phyloP scores from a whole-genome alignment of 2,329 filamentous ascomycete species.

The Ceratocystis huliohia region DNA sequence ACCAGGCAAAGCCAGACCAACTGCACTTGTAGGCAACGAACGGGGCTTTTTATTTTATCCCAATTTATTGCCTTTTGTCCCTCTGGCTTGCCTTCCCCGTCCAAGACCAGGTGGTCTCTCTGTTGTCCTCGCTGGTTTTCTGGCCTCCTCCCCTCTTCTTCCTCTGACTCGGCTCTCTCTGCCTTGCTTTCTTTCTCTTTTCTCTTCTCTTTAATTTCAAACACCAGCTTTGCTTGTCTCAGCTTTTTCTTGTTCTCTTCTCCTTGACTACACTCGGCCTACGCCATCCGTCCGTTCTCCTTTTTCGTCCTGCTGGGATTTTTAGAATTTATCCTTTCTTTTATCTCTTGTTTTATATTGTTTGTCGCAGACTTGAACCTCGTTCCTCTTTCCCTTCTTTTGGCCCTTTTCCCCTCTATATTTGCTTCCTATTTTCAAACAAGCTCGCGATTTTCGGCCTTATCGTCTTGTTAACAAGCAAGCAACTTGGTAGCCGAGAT shows the following conservation, averaged over 20 bases:
- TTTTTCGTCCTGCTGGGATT: not conserved
- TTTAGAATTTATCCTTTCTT: slow-evolving; percentile 23
- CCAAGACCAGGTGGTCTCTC: not conserved
- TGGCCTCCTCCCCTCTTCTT: not conserved
- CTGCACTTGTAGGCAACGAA: not conserved
- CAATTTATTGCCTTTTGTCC: not conserved
- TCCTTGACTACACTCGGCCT: slow-evolving; percentile 1
- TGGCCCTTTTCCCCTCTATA: slow-evolving; percentile 23
- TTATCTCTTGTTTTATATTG: not conserved
- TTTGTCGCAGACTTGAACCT: not conserved
- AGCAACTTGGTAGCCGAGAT: not conserved
- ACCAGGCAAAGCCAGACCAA: not conserved
- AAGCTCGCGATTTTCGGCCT: slow-evolving; percentile 8
- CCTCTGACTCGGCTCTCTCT: not conserved
- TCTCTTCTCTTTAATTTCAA: not conserved
- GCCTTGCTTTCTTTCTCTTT: not conserved
- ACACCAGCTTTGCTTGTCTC: not conserved
- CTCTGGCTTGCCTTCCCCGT: no score
- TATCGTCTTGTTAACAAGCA: not conserved
- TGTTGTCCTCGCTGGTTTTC: not conserved
- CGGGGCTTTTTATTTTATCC: not conserved
- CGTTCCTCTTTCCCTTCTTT: not conserved
- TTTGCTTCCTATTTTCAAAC: slow-evolving; percentile 5
- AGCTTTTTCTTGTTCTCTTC: not conserved
- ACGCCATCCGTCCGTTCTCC: slow-evolving; percentile 2